A percentile compares a stretch with the other conserved stretches of the same genome.
phyloP scores from a whole-genome alignment of 108 stramenopile species.

The Nitzschia sp. region DNA sequence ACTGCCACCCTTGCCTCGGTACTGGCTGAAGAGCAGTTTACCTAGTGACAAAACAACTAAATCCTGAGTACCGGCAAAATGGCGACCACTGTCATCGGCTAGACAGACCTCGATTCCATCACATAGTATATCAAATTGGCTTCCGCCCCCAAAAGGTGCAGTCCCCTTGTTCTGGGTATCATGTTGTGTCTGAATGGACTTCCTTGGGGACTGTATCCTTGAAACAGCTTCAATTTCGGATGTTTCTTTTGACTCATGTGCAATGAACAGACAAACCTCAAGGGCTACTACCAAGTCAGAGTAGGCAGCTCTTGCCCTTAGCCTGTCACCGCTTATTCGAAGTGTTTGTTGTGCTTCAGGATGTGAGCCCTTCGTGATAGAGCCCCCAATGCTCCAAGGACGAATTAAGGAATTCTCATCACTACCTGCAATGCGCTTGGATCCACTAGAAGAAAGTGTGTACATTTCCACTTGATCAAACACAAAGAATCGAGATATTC shows the following conservation, averaged over 20 bases:
- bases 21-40: slow-evolving; percentile 26
- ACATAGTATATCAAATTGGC: slow-evolving; percentile 7
- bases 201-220: background rate
- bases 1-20: slow-evolving; percentile 9
- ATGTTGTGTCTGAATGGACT: background rate
- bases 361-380: slow-evolving; percentile 17
- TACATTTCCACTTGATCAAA: slow-evolving; percentile 50
- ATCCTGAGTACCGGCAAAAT: slow-evolving; percentile 65
- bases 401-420: slow-evolving; percentile 44
- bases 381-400: slow-evolving; percentile 37
- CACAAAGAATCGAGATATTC: slow-evolving; percentile 30
- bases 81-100: slow-evolving; percentile 64
- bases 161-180: background rate
- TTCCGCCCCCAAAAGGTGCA: background rate
- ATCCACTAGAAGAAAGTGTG: slow-evolving; percentile 15
- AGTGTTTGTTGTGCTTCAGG: slow-evolving; percentile 14
- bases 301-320: slow-evolving; percentile 58
- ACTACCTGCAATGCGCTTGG: slow-evolving; percentile 4
- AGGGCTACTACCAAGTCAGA: slow-evolving; percentile 59
- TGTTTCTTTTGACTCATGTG: slow-evolving; percentile 19
- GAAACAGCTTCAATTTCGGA: background rate
- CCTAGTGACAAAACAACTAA: slow-evolving; percentile 43
- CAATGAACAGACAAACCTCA: slow-evolving; percentile 46
- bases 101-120: slow-evolving; percentile 56
- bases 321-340: slow-evolving; percentile 41